Evolutionary conservation across 139 green algal genomes (phyloP), one percentile per base, ranked within the genome.

Genomic region (Haematococcus sp.): DNA sequence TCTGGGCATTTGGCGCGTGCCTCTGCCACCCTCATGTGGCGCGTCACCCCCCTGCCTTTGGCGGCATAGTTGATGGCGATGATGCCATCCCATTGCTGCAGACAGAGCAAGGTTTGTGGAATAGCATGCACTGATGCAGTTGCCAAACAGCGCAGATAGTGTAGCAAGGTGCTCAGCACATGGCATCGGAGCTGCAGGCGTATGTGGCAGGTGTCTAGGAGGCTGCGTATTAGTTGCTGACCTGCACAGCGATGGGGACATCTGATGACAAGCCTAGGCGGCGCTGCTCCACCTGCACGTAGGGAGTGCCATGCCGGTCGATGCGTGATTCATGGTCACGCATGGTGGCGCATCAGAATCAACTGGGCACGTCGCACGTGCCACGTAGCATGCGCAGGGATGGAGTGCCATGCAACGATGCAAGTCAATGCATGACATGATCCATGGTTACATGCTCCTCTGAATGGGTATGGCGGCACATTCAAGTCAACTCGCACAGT

Each of bases 61-160:
- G 94, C 94, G 13, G 89, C 79, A 68, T 98, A 98, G 74, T 98
- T 98, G n/a, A 97, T 84, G 16, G 91, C 89, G 32, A 93, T 91
- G 11, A 96, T 78, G 17, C 89, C 72, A 30, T 76, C 32, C 76
- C 79, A 84, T 35, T 84, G 75, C 60, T 78, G 78, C n/a, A n/a
- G 15, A 83, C 59, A 44, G 70, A n/a, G n/a, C n/a, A n/a, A n/a
- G n/a, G n/a, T n/a, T n/a, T n/a, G n/a, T n/a, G n/a, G n/a, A n/a
- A n/a, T n/a, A n/a, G n/a, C n/a, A n/a, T n/a, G n/a, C n/a, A n/a
- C n/a, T n/a, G n/a, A n/a, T n/a, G n/a, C n/a, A n/a, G n/a, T n/a
- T n/a, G n/a, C n/a, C n/a, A n/a, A n/a, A n/a, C n/a, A n/a, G n/a
- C n/a, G n/a, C n/a, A n/a, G n/a, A n/a, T n/a, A n/a, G n/a, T n/a